Percentiles rank a stretch among this genome's conserved stretches.
Evolutionary conservation across 2,329 filamentous ascomycete genomes (phyloP).

Genomic region (Botrytis pseudocinerea): DNA sequence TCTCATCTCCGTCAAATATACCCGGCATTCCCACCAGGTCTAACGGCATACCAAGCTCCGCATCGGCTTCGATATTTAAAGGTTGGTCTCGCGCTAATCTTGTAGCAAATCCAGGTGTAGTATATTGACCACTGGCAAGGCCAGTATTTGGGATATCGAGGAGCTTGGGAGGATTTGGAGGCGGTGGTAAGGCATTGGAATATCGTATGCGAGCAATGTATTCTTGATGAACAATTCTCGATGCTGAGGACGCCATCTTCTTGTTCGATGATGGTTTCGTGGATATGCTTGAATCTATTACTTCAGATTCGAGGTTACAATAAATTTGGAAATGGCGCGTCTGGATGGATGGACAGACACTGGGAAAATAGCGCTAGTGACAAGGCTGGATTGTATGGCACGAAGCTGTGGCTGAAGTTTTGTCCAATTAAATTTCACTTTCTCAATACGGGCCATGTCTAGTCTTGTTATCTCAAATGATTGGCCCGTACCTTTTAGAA

Average conservation of each 20-base stretch:
- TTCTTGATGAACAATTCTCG: constrained; percentile 74
- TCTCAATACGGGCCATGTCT: not conserved
- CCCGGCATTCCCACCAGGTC: constrained; percentile 93
- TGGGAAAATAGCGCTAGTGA: constrained; percentile 18
- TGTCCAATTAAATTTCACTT: not conserved
- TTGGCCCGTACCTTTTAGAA: not conserved
- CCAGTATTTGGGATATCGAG: constrained; percentile 96
- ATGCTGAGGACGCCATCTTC: constrained; percentile 38
- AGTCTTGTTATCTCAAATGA: not conserved
- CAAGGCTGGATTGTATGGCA: constrained; percentile 21
- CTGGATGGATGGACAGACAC: constrained; percentile 11
- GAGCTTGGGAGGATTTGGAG: constrained; percentile 91
- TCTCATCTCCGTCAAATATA: constrained; percentile 92
- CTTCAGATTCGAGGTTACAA: constrained; percentile 2
- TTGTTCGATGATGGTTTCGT: constrained; percentile 11
- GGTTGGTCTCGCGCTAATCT: constrained; percentile 88
- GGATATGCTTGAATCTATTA: constrained; percentile 1
- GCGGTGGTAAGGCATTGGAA: constrained; percentile 91
- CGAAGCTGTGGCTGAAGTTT: not conserved
- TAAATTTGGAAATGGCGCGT: constrained; percentile 23
- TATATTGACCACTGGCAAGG: constrained; percentile 82
- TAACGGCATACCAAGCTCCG: constrained; percentile 95
- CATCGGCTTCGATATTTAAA: constrained; percentile 94
- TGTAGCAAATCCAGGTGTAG: constrained; percentile 85
- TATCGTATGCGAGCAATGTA: constrained; percentile 96